Conservation (phyloP, 75 land plant genomes). For the Selaginella moellendorffii region DNA sequence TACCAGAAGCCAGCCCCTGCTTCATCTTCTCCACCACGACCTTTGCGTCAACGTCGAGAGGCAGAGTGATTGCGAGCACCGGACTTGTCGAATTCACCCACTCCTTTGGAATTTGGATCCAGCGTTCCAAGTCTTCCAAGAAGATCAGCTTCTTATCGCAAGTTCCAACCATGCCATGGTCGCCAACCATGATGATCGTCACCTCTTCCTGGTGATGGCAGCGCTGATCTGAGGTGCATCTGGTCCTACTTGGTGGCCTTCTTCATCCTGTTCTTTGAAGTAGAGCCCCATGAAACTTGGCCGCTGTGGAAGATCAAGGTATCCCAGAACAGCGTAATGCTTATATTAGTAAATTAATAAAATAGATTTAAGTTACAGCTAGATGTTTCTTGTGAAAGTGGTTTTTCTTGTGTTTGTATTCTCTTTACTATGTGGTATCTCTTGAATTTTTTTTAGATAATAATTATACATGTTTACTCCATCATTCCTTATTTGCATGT, state of each 20-base stretch:
- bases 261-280: neutral
- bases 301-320: neutral
- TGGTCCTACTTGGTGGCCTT: neutral
- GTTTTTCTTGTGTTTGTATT: too few species aligned
- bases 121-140: slow-evolving; percentile 1
- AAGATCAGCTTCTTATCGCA: neutral
- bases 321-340: neutral
- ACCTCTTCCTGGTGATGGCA: slow-evolving; percentile 50
- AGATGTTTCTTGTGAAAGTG: too few species aligned
- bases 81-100: neutral
- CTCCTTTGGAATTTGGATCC: neutral
- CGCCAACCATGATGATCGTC: slow-evolving; percentile 32
- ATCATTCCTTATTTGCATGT: too few species aligned
- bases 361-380: too few species aligned
- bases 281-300: neutral
- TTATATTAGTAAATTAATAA: too few species aligned
- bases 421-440: too few species aligned
- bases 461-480: too few species aligned
- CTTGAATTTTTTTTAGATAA: too few species aligned
- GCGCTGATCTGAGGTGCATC: neutral
- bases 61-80: neutral
- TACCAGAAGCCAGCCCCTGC: slow-evolving; percentile 61
- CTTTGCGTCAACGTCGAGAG: slow-evolving; percentile 14
- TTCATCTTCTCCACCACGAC: slow-evolving; percentile 49
- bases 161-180: slow-evolving; percentile 4